A percentile compares a stretch with the other conserved stretches of the same genome.
These are phyloP conservation scores for Papiliotrema terrestris DNA, from an alignment of 1,284 basidiomycete species.

Conservation along the genomic window DNA sequence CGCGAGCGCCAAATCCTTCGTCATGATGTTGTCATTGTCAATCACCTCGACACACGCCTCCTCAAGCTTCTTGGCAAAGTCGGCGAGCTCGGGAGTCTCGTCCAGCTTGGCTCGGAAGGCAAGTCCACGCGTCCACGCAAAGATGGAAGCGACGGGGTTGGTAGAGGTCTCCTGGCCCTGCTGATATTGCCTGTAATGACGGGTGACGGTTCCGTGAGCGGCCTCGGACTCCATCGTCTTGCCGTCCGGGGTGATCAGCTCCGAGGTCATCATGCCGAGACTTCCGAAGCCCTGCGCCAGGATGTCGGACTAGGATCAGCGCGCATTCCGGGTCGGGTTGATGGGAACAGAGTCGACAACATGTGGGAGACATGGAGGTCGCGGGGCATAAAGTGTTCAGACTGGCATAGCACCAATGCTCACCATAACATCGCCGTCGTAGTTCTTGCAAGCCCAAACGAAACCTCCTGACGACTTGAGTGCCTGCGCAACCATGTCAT, in stretches of 20 bases:
- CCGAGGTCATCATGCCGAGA: constrained; percentile 96
- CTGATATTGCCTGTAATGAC: constrained; percentile 96
- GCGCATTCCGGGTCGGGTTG: neutral
- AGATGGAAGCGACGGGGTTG: constrained; percentile 97
- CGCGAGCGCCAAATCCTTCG: constrained; percentile 91
- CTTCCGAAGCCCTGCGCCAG: constrained; percentile 86
- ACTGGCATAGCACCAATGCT: no score
- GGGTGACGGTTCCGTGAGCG: constrained; percentile 82
- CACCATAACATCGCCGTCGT: constrained; percentile 83
- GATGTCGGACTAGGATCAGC: constrained; percentile 64
- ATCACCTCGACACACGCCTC: constrained; percentile 86
- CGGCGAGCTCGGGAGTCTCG: constrained; percentile 67
- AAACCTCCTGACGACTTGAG: constrained; percentile 97
- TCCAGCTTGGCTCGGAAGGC: constrained; percentile 93
- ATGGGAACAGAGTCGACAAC: no score
- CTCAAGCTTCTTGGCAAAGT: constrained; percentile 81
- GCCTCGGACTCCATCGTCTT: constrained; percentile 87
- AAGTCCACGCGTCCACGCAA: constrained; percentile 95
- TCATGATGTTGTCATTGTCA: constrained; percentile 87
- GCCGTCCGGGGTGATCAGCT: constrained; percentile 94
- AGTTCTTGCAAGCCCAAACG: constrained; percentile 97
- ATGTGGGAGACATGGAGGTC: no score
- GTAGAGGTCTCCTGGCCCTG: constrained; percentile 95
- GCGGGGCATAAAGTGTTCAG: no score
- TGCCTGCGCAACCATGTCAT: constrained; percentile 95